Evolutionary conservation across 805 yeast species (phyloP).

Genomic region (Barnettozyma populi): DNA sequence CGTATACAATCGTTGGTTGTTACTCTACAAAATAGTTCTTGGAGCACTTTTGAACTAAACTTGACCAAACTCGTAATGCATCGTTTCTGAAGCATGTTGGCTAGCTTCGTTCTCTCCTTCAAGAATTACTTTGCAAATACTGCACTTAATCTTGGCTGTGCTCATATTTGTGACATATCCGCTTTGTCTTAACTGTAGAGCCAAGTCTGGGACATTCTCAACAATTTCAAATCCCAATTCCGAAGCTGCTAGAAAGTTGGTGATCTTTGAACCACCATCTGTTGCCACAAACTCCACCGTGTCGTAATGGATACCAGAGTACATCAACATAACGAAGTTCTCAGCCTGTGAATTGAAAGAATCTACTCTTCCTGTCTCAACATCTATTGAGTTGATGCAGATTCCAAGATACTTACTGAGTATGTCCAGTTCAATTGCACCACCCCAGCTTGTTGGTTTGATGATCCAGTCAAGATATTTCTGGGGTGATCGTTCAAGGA

Average conservation of each 20-base stretch:
- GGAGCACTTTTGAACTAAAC: conserved; percentile 7
- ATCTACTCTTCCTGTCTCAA: conserved; percentile 54
- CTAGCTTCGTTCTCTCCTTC: conserved; percentile 62
- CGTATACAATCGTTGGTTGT: neutral
- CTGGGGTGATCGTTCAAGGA: conserved; percentile 45
- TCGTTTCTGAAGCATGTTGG: conserved; percentile 56
- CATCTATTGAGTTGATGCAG: conserved; percentile 56
- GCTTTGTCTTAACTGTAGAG: conserved; percentile 38
- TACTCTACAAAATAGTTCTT: neutral
- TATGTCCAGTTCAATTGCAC: conserved; percentile 71
- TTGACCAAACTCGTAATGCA: conserved; percentile 59
- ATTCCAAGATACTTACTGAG: conserved; percentile 46
- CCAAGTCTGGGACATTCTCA: conserved; percentile 35
- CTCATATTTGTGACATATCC: conserved; percentile 65
- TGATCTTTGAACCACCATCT: conserved; percentile 30
- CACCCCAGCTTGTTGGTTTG: conserved; percentile 68
- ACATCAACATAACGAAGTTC: conserved; percentile 48
- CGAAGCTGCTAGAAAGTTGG: conserved; percentile 35
- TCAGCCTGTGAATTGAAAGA: conserved; percentile 38
- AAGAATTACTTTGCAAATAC: conserved; percentile 44
- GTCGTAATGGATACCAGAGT: conserved; percentile 74
- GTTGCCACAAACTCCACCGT: conserved; percentile 38
- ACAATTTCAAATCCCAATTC: conserved; percentile 31
- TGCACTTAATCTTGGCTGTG: conserved; percentile 51
- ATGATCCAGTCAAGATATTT: conserved; percentile 60